These are phyloP conservation scores for Ziziphus jujuba DNA, from an alignment of 306 rosid genomes.

Conservation along the genomic window DNA sequence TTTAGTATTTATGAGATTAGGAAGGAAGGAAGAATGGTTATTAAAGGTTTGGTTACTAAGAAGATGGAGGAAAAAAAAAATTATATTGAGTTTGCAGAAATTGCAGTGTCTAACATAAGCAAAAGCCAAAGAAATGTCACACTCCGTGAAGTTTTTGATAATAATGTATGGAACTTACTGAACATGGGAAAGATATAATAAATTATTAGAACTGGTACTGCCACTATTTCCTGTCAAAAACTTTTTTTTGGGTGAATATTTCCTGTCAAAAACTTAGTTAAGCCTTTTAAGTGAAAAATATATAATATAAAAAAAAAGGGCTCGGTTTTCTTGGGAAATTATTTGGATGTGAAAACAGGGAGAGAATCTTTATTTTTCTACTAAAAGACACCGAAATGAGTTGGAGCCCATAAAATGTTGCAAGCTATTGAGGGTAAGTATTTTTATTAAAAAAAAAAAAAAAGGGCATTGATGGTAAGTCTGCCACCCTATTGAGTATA, in stretches of 20 bases:
- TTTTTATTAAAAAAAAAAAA: too few species aligned
- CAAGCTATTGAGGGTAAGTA: not conserved
- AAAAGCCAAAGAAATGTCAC: conserved; percentile 30
- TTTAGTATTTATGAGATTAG: not conserved
- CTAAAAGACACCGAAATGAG: conserved; percentile 49
- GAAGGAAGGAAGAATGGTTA: not conserved
- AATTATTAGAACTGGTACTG: conserved; percentile 17
- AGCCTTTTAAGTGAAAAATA: not conserved
- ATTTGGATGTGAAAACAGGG: not conserved
- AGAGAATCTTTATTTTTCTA: conserved; percentile 36
- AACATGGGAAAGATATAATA: conserved; percentile 25
- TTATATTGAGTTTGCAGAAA: conserved; percentile 6
- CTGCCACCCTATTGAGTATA: conserved; percentile 3
- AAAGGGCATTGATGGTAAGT: conserved; percentile 7
- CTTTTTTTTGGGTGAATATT: too few species aligned
- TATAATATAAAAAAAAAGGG: too few species aligned
- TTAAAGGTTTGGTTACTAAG: not conserved
- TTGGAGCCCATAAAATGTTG: conserved; percentile 43
- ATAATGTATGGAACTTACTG: conserved; percentile 25
- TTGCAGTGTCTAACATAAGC: not conserved
- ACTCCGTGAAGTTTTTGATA: not conserved
- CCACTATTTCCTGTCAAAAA: conserved; percentile 30
- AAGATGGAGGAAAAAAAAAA: not conserved
- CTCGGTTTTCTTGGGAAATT: too few species aligned
- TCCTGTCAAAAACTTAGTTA: conserved; percentile 28